These are phyloP conservation scores for Penicillium lagena DNA, from an alignment of 495 filamentous ascomycete species.

Conservation along the genomic window DNA sequence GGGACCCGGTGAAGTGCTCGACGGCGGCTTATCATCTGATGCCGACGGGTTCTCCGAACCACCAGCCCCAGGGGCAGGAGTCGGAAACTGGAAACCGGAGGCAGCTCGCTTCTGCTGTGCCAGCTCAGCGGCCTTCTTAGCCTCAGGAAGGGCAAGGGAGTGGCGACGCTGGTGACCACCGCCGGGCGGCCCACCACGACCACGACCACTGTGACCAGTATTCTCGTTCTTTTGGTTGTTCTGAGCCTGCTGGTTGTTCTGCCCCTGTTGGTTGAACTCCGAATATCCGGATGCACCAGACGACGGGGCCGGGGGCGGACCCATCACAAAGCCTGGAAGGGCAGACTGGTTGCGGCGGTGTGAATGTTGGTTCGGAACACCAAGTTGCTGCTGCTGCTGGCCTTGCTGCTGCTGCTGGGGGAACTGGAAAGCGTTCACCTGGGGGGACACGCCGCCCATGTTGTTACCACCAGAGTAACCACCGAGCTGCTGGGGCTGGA, in stretches of 20 bases:
- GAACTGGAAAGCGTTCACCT: conserved; percentile 82
- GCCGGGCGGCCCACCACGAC: conserved; percentile 66
- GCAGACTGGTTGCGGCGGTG: conserved; percentile 98
- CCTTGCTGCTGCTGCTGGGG: conserved; percentile 75
- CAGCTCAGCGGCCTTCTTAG: conserved; percentile 94
- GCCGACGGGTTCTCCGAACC: conserved; percentile 40
- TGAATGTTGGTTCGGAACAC: conserved; percentile 61
- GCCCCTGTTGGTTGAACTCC: conserved; percentile 60
- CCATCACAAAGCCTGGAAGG: conserved; percentile 87
- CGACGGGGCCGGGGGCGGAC: conserved; percentile 88
- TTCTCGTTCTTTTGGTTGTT: conserved; percentile 64
- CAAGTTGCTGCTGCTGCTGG: conserved; percentile 70
- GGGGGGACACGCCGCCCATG: conserved; percentile 72
- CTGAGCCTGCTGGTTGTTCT: conserved; percentile 50
- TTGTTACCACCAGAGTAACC: conserved; percentile 59
- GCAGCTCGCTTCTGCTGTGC: conserved; percentile 96
- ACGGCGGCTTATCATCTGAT: conserved; percentile 34
- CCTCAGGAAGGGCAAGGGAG: conserved; percentile 89
- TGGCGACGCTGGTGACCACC: conserved; percentile 89
- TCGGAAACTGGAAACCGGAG: conserved; percentile 84
- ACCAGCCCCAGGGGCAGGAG: conserved; percentile 56
- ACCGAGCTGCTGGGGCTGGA: conserved; percentile 75
- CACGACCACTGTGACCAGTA: conserved; percentile 55
- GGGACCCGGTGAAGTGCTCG: conserved; percentile 25
- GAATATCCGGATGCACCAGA: conserved; percentile 88